Evolutionary conservation across 139 green algal genomes (phyloP), one percentile per base, ranked within the genome.

Genomic region (Haematococcus lacustris): DNA sequence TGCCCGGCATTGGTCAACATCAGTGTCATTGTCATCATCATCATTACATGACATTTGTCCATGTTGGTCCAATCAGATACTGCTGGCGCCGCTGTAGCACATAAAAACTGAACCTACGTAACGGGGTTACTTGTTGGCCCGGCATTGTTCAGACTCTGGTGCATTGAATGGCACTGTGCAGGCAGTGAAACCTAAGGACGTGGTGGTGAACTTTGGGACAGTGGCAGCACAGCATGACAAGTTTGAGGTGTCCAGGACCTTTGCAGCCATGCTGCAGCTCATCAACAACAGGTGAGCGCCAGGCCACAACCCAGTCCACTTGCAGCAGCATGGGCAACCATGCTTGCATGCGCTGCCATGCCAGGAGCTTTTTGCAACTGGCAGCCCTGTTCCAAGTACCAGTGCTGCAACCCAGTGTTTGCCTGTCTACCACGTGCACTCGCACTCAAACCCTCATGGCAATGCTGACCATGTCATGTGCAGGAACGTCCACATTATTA

Each of bases 261-360:
- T 89, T 78, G 77, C 80, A 0, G 84, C 84, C 33, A 86, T 87
- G 82, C 77, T 89, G 77, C 84, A 89, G 68, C 82, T 89, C 65
- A 83, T 88, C 51, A 88, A 88, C 74, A 88, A 88, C 80, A 78
- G 80, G 78, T 78, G 43, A 1, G 68, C 40, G 32, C 30, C n/a
- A 32, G 25, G 3, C 32, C 33, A 17, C 17, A 5, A 26, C 9
- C 33, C 4, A n/a, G n/a, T n/a, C n/a, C n/a, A n/a, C n/a, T n/a
- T n/a, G n/a, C n/a, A n/a, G n/a, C n/a, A n/a, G n/a, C 30, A 25
- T 39, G 61, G 39, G 3, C 4, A 21, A 4, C 3, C 17, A 17
- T 67, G n/a, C 23, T 21, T 64, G 23, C 28, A 9, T 64, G 57
- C 17, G 23, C 23, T 37, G 5, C 57, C 9, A 25, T 9, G 9